Evolutionary conservation across 352 stramenopile genomes (phyloP).

Genomic region (Blastocystis sp.): DNA sequence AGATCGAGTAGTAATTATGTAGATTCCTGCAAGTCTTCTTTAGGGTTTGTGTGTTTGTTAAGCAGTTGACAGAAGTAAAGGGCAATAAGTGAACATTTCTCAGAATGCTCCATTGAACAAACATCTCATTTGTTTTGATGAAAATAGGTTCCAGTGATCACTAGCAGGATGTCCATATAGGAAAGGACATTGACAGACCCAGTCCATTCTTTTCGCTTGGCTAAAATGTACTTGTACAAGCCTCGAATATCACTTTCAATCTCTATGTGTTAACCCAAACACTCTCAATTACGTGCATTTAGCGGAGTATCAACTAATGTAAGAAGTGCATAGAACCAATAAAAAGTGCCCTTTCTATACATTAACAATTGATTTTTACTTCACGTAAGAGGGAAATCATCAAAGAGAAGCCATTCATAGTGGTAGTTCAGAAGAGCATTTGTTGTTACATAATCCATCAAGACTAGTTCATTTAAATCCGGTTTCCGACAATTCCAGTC

Average conservation of each 20-base stretch:
- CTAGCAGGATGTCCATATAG: constrained; percentile 20
- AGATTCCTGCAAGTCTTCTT: not conserved
- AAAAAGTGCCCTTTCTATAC: constrained; percentile 21
- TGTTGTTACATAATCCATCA: constrained; percentile 34
- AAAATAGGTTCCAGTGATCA: constrained; percentile 19
- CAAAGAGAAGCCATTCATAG: constrained; percentile 60
- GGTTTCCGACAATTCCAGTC: constrained; percentile 13
- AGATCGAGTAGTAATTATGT: not conserved
- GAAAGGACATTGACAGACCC: not conserved
- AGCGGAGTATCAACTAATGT: constrained; percentile 13
- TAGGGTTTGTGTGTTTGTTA: constrained; percentile 11
- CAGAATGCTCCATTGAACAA: too few species aligned
- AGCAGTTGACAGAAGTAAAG: not conserved
- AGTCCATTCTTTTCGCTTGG: not conserved
- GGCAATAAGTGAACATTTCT: not conserved
- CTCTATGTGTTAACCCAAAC: not conserved
- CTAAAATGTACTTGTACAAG: not conserved
- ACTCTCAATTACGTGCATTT: not conserved
- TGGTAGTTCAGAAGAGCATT: constrained; percentile 57
- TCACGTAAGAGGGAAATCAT: constrained; percentile 29
- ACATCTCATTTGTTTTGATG: constrained; percentile 13
- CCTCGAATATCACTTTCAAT: constrained; percentile 20
- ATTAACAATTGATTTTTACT: not conserved
- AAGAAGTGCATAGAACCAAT: constrained; percentile 51
- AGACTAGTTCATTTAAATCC: not conserved